Evolutionary conservation across 805 yeast genomes (phyloP), one percentile per base, ranked within the genome.

Genomic region (Candida manassasensis): DNA sequence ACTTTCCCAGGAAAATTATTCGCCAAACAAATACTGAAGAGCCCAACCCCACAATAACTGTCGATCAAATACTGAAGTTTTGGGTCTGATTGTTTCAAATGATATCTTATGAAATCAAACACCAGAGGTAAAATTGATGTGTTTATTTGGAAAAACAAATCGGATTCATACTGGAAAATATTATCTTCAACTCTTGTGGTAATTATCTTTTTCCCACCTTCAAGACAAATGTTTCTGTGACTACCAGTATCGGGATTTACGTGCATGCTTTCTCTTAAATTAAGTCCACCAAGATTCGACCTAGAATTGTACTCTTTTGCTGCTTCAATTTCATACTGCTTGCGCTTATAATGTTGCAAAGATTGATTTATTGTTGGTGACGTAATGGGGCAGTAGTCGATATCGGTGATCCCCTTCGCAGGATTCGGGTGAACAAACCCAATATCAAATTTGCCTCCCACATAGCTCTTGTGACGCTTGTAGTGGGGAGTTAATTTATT

Each of bases 31-130:
- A 69, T 64, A 0, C 71, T 70, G 41, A 69, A 61, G 41, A 69
- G 63, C 3, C 74, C 74, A 5, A 67, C 58, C 6, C 74, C 74
- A 45, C 74, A 69, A 44, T 69, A 69, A 3, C 72, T 55, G 38
- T 69, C 74, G 5, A 69, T 50, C 19, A 68, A 44, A 37, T 59
- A 50, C 22, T 53, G 54, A 36, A 42, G 51, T 6, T 34, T 10
- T 2, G 25, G 11, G 4, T 35, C 32, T 4, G 32, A 19, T 19
- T 38, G 30, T 1, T 34, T 26, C 7, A 60, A 39, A 13, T 54
- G 54, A 19, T 43, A 36, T 17, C 51, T 42, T 4, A 69, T 45
- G 38, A 48, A 62, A 19, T 57, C 61, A 4, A 69, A 38, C 8
- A 67, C 57, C 2, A 40, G 34, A 2, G 72, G 64, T 10, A 69